Conservation (phyloP, 2,329 filamentous ascomycete genomes). For the Neonectria ditissima region DNA sequence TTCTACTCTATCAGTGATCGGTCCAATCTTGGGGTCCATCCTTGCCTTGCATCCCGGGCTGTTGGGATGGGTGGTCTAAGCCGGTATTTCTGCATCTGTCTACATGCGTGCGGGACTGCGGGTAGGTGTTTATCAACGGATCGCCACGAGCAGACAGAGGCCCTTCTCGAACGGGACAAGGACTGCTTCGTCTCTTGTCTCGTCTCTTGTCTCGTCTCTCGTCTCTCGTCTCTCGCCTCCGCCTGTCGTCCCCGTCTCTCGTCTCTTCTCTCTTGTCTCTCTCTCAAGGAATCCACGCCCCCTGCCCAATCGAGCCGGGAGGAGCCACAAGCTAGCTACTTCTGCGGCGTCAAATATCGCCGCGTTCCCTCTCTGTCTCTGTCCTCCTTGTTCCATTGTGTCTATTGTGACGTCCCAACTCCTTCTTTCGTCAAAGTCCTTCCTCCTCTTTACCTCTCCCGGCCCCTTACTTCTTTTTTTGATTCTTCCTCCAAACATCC, state of each 20-base stretch:
- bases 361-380: slow-evolving; percentile 33
- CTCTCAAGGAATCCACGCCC: slow-evolving; percentile 19
- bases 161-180: slow-evolving; percentile 35
- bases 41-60: slow-evolving; percentile 30
- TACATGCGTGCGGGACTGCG: slow-evolving; percentile 13
- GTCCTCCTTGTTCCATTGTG: slow-evolving; percentile 42
- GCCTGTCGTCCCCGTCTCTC: background rate
- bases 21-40: slow-evolving; percentile 33
- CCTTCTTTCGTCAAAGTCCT: slow-evolving; percentile 32
- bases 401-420: slow-evolving; percentile 43
- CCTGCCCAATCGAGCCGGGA: slow-evolving; percentile 39
- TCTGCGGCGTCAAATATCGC: slow-evolving; percentile 44
- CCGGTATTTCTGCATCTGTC: slow-evolving; percentile 33
- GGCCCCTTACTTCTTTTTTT: slow-evolving; percentile 29
- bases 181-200: slow-evolving; percentile 7
- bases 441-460: slow-evolving; percentile 22
- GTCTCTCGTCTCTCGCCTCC: background rate
- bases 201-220: too few species aligned
- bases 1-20: slow-evolving; percentile 8
- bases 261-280: background rate
- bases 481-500: slow-evolving; percentile 16
- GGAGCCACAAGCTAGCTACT: slow-evolving; percentile 42
- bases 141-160: slow-evolving; percentile 34
- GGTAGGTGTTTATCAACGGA: slow-evolving; percentile 42
- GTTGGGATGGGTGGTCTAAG: slow-evolving; percentile 20